Evolutionary conservation across 2,329 filamentous ascomycete species (phyloP).

Genomic region (Lanzia echinophila): DNA sequence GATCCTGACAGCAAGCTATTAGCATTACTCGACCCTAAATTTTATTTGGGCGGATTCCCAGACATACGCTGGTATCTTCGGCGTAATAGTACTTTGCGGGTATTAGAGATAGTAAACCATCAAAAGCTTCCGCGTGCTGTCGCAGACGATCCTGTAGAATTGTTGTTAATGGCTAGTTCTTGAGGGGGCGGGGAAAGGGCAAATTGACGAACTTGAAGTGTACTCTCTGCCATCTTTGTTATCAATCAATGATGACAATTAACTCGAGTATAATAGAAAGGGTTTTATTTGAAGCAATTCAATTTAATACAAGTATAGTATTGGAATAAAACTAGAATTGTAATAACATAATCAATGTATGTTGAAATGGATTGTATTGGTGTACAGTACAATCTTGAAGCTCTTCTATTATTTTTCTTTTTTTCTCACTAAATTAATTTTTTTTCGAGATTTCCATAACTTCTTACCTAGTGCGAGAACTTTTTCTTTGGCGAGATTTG

Average conservation of each 20-base stretch:
- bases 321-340: neutral
- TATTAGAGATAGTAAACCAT: constrained; percentile 60
- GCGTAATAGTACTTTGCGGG: constrained; percentile 67
- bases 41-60: neutral
- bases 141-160: constrained; percentile 43
- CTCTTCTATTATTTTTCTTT: too few relatives aligned
- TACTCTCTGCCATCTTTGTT: constrained; percentile 29
- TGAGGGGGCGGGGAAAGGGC: constrained; percentile 17
- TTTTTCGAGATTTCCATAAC: constrained; percentile 5
- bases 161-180: constrained; percentile 9
- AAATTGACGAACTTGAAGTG: constrained; percentile 24
- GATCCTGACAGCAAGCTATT: constrained; percentile 52
- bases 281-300: too few relatives aligned
- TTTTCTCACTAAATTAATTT: constrained; percentile 8
- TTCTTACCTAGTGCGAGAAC: constrained; percentile 2
- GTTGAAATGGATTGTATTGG: too few relatives aligned
- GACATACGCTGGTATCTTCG: constrained; percentile 60
- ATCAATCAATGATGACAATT: neutral
- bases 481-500: neutral
- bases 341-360: neutral
- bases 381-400: too few relatives aligned
- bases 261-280: neutral
- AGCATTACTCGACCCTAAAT: constrained; percentile 9
- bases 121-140: constrained; percentile 35
- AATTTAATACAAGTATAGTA: too few relatives aligned